Evolutionary conservation across 306 rosid genomes (phyloP).

Genomic region (Fragaria vesca): DNA sequence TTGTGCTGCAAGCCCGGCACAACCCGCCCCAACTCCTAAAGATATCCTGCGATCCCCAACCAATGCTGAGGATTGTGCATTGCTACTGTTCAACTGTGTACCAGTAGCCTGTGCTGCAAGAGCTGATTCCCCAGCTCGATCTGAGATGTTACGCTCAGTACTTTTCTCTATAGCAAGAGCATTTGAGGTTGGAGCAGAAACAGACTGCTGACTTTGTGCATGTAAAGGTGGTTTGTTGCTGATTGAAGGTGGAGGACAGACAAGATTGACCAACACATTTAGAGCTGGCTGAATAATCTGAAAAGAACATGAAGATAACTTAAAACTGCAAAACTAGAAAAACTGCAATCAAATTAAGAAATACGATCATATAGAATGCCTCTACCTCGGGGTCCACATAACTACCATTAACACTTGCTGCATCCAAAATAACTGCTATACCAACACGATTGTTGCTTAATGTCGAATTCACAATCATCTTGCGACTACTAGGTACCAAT

Average conservation of each 20-base stretch:
- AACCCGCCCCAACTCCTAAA: conserved; percentile 90
- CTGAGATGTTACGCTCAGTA: conserved; percentile 60
- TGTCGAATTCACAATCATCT: conserved; percentile 81
- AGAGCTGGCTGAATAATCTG: conserved; percentile 98
- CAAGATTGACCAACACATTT: conserved; percentile 91
- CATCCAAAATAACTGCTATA: conserved; percentile 92
- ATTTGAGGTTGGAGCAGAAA: conserved; percentile 53
- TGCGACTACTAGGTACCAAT: conserved; percentile 88
- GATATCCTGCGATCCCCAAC: conserved; percentile 97
- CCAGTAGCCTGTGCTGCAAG: conserved; percentile 19
- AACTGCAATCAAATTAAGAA: conserved; percentile 16
- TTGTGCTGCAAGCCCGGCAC: conserved; percentile 93
- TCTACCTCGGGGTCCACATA: conserved; percentile 93
- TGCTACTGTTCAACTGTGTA: conserved; percentile 40
- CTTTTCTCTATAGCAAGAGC: conserved; percentile 65
- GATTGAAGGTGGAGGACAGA: conserved; percentile 98
- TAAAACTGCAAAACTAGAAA: conserved; percentile 3
- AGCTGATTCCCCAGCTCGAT: conserved; percentile 67
- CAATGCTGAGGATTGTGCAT: conserved; percentile 60
- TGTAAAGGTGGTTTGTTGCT: conserved; percentile 72
- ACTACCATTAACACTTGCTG: conserved; percentile 79
- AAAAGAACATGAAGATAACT: conserved; percentile 29
- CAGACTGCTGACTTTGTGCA: conserved; percentile 68
- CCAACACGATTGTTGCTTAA: conserved; percentile 90
- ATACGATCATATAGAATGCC: conserved; percentile 2